These are phyloP conservation scores for Neofusicoccum umdonicola DNA, from an alignment of 2,329 filamentous ascomycete genomes.

Conservation along the genomic window DNA sequence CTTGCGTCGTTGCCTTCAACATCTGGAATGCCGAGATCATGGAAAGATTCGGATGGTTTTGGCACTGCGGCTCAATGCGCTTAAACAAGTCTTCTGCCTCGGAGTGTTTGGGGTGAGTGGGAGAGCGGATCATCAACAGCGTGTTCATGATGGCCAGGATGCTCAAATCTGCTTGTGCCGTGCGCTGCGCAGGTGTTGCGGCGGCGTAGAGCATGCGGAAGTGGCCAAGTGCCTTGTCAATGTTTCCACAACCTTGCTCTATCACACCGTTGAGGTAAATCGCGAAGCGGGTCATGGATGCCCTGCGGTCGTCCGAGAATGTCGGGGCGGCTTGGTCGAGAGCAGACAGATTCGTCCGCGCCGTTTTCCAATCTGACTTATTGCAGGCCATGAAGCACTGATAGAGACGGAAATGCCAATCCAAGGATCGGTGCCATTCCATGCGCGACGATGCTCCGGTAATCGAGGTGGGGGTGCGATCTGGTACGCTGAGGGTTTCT, in stretches of 20 bases:
- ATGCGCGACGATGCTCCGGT: slow-evolving; percentile 39
- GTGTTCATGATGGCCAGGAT: slow-evolving; percentile 50
- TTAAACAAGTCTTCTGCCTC: slow-evolving; percentile 58
- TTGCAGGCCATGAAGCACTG: slow-evolving; percentile 68
- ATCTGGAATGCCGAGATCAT: slow-evolving; percentile 77
- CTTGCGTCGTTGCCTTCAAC: slow-evolving; percentile 54
- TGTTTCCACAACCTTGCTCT: slow-evolving; percentile 72
- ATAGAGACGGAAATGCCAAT: slow-evolving; percentile 69
- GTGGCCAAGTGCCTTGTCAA: slow-evolving; percentile 64
- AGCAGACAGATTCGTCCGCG: slow-evolving; percentile 57
- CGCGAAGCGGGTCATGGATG: slow-evolving; percentile 53
- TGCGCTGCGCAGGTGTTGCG: slow-evolving; percentile 20
- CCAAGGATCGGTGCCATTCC: slow-evolving; percentile 64
- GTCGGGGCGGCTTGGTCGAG: slow-evolving; percentile 42
- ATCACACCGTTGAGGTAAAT: slow-evolving; percentile 75
- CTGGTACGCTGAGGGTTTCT: slow-evolving; percentile 21
- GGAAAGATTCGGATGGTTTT: slow-evolving; percentile 68
- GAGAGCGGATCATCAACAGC: slow-evolving; percentile 45
- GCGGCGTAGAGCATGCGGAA: slow-evolving; percentile 63
- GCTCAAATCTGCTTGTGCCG: slow-evolving; percentile 40
- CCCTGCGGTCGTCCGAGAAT: slow-evolving; percentile 41
- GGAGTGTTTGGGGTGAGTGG: slow-evolving; percentile 43
- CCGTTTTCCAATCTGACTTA: slow-evolving; percentile 67
- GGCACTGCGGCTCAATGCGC: slow-evolving; percentile 65
- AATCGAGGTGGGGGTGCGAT: slow-evolving; percentile 25